Evolutionary conservation across 108 stramenopile species (phyloP).

Genomic region (Cyclotella kingstonii): DNA sequence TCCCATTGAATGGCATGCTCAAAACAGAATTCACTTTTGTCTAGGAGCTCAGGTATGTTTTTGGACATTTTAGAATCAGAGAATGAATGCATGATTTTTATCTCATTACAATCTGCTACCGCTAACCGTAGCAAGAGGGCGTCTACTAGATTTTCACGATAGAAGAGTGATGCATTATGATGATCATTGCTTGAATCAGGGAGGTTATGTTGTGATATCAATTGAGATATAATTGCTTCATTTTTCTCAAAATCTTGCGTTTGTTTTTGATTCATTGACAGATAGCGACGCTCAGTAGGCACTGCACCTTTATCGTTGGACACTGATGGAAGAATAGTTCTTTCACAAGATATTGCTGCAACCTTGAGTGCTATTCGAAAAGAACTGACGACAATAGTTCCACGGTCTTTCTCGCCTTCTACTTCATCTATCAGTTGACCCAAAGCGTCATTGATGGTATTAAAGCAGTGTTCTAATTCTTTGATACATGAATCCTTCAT

Average conservation of each 20-base stretch:
- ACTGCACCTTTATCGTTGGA: neutral
- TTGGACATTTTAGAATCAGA: neutral
- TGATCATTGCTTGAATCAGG: no score
- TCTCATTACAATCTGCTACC: neutral
- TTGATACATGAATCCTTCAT: no score
- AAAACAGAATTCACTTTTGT: constrained; percentile 22
- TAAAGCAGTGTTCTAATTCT: constrained; percentile 9
- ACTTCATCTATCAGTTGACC: neutral
- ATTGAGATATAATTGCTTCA: neutral
- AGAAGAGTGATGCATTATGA: constrained; percentile 13
- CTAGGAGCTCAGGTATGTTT: neutral
- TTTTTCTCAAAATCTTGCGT: neutral
- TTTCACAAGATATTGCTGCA: constrained; percentile 32
- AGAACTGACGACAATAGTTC: constrained; percentile 27
- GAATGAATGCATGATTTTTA: neutral
- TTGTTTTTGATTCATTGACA: constrained; percentile 9
- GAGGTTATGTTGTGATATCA: neutral
- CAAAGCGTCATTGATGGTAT: constrained; percentile 20
- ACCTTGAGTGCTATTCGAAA: constrained; percentile 38
- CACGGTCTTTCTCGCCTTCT: constrained; percentile 10
- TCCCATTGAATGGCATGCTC: constrained; percentile 34
- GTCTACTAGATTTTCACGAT: constrained; percentile 35
- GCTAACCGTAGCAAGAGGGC: constrained; percentile 37
- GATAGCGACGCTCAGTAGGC: neutral
- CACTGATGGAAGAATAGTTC: constrained; percentile 27